A percentile compares a stretch with the other conserved stretches of the same genome.
phyloP scores from a whole-genome alignment of 352 stramenopile genomes.

The Globisporangium cederbergense region DNA sequence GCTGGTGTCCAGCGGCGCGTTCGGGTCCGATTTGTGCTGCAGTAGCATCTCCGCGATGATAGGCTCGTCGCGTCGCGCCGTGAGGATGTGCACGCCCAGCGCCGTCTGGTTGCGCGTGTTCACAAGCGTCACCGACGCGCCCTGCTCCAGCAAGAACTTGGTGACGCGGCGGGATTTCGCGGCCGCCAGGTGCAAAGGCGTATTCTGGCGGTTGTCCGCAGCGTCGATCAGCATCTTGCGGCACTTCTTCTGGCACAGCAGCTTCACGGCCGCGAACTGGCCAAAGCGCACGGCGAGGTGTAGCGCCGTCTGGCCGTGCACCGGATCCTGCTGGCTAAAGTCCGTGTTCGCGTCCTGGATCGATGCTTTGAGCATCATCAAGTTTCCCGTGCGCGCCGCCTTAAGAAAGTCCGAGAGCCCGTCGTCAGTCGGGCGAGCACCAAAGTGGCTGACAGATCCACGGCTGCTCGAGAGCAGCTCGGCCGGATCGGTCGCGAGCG shows the following conservation, averaged over 20 bases:
- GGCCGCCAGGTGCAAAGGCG: constrained; percentile 69
- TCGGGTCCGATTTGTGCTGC: constrained; percentile 69
- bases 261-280: constrained; percentile 66
- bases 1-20: constrained; percentile 57
- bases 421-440: constrained; percentile 48
- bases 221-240: constrained; percentile 60
- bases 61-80: constrained; percentile 68
- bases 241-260: constrained; percentile 66
- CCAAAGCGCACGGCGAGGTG: constrained; percentile 79
- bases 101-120: constrained; percentile 76
- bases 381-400: constrained; percentile 64
- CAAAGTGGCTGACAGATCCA: constrained; percentile 41
- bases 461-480: constrained; percentile 28
- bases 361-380: constrained; percentile 46
- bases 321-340: constrained; percentile 55
- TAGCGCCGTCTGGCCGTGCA: constrained; percentile 74
- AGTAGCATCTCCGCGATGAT: constrained; percentile 79
- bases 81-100: constrained; percentile 77
- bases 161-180: constrained; percentile 81
- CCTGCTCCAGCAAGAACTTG: constrained; percentile 77
- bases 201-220: constrained; percentile 73
- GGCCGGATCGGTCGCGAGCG: constrained; percentile 29
- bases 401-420: constrained; percentile 58
- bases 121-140: constrained; percentile 48
- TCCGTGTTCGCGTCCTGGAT: constrained; percentile 62